phyloP scores from a whole-genome alignment of 176 grass and related monocot genomes.

The Oryza punctata region DNA sequence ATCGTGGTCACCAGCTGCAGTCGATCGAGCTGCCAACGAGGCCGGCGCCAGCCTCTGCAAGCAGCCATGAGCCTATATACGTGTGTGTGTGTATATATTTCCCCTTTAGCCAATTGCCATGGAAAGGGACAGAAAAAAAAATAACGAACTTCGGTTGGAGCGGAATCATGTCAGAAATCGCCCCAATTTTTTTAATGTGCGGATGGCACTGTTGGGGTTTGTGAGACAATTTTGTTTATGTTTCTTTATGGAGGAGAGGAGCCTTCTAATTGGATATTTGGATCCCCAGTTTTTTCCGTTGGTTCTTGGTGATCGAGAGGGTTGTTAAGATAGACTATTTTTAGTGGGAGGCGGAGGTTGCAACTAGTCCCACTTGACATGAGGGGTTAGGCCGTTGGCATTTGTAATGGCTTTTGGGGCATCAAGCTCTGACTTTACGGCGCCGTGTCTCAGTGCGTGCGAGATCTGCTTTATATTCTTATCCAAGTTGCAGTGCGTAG shows the following conservation, averaged over 20 bases:
- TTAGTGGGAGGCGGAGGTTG: neutral
- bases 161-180: conserved; percentile 6
- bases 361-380: conserved; percentile 17
- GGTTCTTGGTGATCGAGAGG: neutral
- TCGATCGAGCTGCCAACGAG: neutral
- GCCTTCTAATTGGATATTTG: neutral
- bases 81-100: too few species aligned
- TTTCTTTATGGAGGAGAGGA: neutral
- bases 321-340: conserved; percentile 12
- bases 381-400: conserved; percentile 23
- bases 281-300: neutral
- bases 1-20: neutral
- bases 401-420: neutral
- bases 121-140: neutral
- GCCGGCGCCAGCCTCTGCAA: neutral
- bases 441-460: neutral
- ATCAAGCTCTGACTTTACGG: conserved; percentile 1
- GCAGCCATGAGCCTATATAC: too few species aligned
- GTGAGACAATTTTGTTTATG: conserved; percentile 35
- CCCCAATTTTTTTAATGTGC: conserved; percentile 1
- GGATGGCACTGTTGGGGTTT: conserved; percentile 38
- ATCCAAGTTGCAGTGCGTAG: neutral
- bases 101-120: neutral
- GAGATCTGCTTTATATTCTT: neutral
- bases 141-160: conserved; percentile 13